Evolutionary conservation across 164 flowering plant species (phyloP), one percentile per base, ranked within the genome.

Genomic region (Vitis labrusca): DNA sequence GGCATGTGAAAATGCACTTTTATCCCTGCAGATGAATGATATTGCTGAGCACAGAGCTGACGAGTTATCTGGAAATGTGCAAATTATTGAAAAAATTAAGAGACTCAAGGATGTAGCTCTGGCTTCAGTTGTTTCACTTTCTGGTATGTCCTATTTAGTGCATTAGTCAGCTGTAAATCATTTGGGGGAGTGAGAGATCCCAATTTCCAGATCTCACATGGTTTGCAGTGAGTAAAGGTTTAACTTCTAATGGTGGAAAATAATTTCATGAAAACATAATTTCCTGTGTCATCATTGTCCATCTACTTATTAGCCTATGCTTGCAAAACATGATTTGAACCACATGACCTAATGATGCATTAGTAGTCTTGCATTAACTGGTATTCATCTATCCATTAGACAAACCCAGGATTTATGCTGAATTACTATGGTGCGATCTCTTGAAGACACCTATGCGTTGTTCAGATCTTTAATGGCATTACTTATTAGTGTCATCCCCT

Each of bases 1-100:
- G 97, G 93, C 89, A 23, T 87, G 85, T 77, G 90, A 90, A 59
- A 74, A 83, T 78, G 91, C 90, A 56, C 74, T 88, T 52, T 67
- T 49, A 58, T 73, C 76, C 73, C 61, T 81, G 59, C 71, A 71
- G 50, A 58, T 56, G 55, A 70, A 73, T 65, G 63, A 65, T 61
- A 5, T 14, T 27, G 47, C 50, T 61, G 71, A 81, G 29, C 12
- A 55, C 55, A 71, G 60, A 67, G 7, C 58, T 56, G 72, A 68
- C 56, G 66, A 66, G 72, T 16, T n/a, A 32, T 23, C 9, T 67
- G 74, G 71, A 37, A 61, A 70, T 61, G 55, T 44, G 14, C 63
- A 65, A 73, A 67, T 64, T 50, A 59, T 72, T 16, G 77, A 74
- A 32, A 74, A 76, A 60, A 77, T 89, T 50, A 83, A 77, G 80